A percentile compares a stretch with the other conserved stretches of the same genome.
Evolutionary conservation across 1,284 basidiomycete genomes (phyloP).

Genomic region (Gomphus sp.): DNA sequence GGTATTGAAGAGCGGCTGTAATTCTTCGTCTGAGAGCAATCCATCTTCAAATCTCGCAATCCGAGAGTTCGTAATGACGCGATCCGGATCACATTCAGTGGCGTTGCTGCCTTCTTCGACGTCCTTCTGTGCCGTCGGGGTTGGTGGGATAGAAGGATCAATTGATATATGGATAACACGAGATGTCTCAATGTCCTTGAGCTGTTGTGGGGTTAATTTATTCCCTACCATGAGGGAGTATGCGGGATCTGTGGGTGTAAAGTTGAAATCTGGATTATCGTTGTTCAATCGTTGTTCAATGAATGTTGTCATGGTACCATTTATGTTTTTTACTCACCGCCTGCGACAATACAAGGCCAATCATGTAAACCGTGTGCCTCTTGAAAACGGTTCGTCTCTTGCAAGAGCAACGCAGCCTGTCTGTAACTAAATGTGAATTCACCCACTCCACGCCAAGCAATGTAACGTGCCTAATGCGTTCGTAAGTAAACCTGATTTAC

Average conservation of each 20-base stretch:
- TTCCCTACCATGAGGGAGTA: conserved; percentile 76
- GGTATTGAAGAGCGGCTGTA: conserved; percentile 43
- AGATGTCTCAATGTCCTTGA: conserved; percentile 48
- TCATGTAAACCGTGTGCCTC: conserved; percentile 31
- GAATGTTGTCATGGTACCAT: background rate
- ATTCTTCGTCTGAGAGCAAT: conserved; percentile 55
- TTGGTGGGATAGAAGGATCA: conserved; percentile 44
- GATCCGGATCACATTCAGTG: conserved; percentile 52
- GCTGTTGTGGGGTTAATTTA: conserved; percentile 43
- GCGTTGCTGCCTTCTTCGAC: conserved; percentile 35
- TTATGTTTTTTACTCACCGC: conserved; percentile 43
- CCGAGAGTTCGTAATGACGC: conserved; percentile 72
- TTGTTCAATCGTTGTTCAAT: background rate
- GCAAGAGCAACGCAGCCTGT: conserved; percentile 61
- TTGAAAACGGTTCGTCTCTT: conserved; percentile 56
- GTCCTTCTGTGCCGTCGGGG: conserved; percentile 20
- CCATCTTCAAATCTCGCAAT: conserved; percentile 55
- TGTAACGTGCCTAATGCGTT: conserved; percentile 58
- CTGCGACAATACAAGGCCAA: conserved; percentile 80
- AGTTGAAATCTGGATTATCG: conserved; percentile 78
- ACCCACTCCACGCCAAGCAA: background rate
- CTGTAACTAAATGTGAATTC: conserved; percentile 25
- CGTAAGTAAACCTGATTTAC: conserved; percentile 67
- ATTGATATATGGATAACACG: conserved; percentile 78
- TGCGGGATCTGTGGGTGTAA: conserved; percentile 74